These are phyloP conservation scores for Globisporangium uncinulatum DNA, from an alignment of 352 stramenopile genomes.

Conservation along the genomic window DNA sequence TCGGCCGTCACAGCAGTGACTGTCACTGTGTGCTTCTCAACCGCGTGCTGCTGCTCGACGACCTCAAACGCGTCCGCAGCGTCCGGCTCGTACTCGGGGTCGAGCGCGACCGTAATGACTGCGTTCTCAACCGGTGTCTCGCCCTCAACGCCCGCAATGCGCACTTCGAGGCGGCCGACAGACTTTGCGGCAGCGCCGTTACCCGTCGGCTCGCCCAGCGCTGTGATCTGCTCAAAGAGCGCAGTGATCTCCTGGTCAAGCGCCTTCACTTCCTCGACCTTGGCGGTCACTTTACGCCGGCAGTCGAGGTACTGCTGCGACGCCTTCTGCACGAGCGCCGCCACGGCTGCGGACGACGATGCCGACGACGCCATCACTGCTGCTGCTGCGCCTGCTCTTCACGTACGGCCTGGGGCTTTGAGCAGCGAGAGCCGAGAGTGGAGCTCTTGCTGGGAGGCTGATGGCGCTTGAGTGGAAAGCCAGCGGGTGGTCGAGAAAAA, in stretches of 20 bases:
- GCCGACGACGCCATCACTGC: conserved; percentile 39
- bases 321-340: conserved; percentile 66
- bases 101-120: conserved; percentile 60
- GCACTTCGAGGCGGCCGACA: conserved; percentile 64
- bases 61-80: conserved; percentile 26
- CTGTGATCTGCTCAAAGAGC: conserved; percentile 67
- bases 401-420: no score
- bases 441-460: no score
- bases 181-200: conserved; percentile 37
- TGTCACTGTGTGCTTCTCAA: conserved; percentile 53
- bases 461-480: not conserved
- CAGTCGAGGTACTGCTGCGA: conserved; percentile 82
- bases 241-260: conserved; percentile 68
- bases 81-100: conserved; percentile 72
- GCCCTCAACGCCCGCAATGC: conserved; percentile 50
- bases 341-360: conserved; percentile 34
- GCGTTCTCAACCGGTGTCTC: conserved; percentile 43
- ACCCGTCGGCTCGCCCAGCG: conserved; percentile 29
- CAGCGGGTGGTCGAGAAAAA: conserved; percentile 3
- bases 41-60: conserved; percentile 44
- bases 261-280: conserved; percentile 72
- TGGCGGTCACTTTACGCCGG: conserved; percentile 68
- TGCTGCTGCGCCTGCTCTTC: not conserved
- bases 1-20: conserved; percentile 36
- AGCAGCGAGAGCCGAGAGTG: not conserved